phyloP scores from a whole-genome alignment of 2,329 filamentous ascomycete species.

The Sarocladiaceae sp. region DNA sequence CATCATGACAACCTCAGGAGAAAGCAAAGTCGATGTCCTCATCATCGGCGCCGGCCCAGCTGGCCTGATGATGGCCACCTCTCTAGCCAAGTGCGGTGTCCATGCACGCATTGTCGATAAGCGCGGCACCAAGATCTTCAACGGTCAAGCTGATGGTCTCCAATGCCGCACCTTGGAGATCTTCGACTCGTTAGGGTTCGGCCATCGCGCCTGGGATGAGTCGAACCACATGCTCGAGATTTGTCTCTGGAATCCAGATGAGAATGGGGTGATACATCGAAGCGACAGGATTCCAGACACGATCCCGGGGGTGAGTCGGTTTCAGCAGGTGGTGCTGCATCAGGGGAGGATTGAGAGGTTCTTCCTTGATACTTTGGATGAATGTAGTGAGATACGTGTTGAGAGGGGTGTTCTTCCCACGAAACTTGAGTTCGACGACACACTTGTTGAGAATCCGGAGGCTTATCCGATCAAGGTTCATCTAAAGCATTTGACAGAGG shows the following conservation, averaged over 20 bases:
- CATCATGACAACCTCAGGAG: background rate
- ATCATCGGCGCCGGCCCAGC: conserved; percentile 37
- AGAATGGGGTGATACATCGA: conserved; percentile 51
- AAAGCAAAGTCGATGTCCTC: conserved; percentile 24
- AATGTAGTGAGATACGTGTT: conserved; percentile 37
- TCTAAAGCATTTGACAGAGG: conserved; percentile 52
- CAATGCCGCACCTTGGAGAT: conserved; percentile 68
- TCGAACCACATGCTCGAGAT: conserved; percentile 63
- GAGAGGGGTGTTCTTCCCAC: conserved; percentile 59
- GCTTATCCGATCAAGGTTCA: conserved; percentile 59
- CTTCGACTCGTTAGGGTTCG: conserved; percentile 66
- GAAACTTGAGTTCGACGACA: conserved; percentile 49
- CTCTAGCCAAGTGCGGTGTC: conserved; percentile 27
- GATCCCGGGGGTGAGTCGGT: conserved; percentile 55
- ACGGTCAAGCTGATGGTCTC: conserved; percentile 41
- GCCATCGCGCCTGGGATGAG: conserved; percentile 59
- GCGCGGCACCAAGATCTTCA: conserved; percentile 15
- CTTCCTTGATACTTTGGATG: conserved; percentile 54
- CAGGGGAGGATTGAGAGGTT: conserved; percentile 68
- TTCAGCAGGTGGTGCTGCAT: conserved; percentile 64
- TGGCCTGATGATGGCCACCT: conserved; percentile 38
- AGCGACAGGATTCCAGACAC: conserved; percentile 60
- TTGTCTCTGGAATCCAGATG: conserved; percentile 57
- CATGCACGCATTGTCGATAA: conserved; percentile 16
- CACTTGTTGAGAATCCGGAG: conserved; percentile 40